phyloP scores from a whole-genome alignment of 352 stramenopile species.

The Phytophthora tubulina region DNA sequence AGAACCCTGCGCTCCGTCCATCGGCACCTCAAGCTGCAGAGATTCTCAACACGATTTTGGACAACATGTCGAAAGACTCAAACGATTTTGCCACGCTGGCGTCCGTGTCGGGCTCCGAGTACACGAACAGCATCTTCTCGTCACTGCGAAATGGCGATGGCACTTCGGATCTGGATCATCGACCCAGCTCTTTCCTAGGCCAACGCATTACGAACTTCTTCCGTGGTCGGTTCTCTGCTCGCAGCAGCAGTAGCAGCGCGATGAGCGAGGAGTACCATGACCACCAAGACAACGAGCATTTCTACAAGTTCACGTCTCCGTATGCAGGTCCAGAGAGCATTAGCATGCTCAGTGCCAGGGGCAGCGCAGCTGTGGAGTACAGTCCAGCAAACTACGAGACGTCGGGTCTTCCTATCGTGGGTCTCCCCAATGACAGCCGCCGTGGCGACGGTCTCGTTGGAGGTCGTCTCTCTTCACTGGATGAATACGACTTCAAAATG shows the following conservation, averaged over 20 bases:
- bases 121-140: conserved; percentile 72
- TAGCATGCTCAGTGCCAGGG: conserved; percentile 41
- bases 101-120: conserved; percentile 50
- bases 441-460: conserved; percentile 48
- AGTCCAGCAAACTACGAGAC: conserved; percentile 35
- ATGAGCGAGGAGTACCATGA: conserved; percentile 53
- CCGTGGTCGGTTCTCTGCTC: conserved; percentile 55
- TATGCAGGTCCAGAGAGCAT: conserved; percentile 43
- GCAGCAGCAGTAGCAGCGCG: conserved; percentile 51
- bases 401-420: conserved; percentile 42
- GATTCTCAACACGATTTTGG: conserved; percentile 64
- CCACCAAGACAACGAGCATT: conserved; percentile 45
- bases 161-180: conserved; percentile 48
- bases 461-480: conserved; percentile 67
- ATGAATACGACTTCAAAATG: conserved; percentile 67
- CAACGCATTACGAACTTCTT: conserved; percentile 79
- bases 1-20: conserved; percentile 52
- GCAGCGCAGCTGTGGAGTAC: conserved; percentile 41
- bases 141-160: conserved; percentile 51
- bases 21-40: conserved; percentile 58
- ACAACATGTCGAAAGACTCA: conserved; percentile 55
- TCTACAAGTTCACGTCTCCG: conserved; percentile 61
- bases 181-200: conserved; percentile 53
- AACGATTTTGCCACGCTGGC: conserved; percentile 44
- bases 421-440: conserved; percentile 45